Percentiles rank a stretch among this genome's conserved stretches.
These are phyloP conservation scores for Tetracladium maxilliforme DNA, from an alignment of 2,329 filamentous ascomycete species.

Conservation along the genomic window DNA sequence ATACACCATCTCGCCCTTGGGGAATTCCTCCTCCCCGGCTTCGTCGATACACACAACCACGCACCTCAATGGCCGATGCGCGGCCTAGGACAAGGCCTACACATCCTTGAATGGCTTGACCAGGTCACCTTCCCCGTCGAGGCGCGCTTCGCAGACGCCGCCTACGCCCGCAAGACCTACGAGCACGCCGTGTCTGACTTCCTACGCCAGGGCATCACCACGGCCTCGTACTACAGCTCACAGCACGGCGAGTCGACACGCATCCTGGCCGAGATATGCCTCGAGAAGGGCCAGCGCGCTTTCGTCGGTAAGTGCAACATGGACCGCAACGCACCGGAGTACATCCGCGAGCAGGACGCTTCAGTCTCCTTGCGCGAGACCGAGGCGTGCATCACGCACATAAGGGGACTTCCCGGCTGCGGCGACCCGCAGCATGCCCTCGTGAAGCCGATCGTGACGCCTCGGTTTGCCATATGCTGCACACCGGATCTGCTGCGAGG, in stretches of 20 bases:
- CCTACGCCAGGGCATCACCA: constrained; percentile 46
- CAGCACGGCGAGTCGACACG: constrained; percentile 39
- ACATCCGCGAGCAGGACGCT: constrained; percentile 12
- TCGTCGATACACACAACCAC: constrained; percentile 56
- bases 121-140: constrained; percentile 51
- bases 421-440: constrained; percentile 7
- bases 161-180: constrained; percentile 37
- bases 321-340: constrained; percentile 30
- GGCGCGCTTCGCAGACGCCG: constrained; percentile 37
- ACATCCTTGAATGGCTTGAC: constrained; percentile 43
- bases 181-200: constrained; percentile 36
- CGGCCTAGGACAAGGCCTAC: constrained; percentile 8
- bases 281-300: constrained; percentile 37
- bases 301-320: constrained; percentile 50
- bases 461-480: too few relatives aligned
- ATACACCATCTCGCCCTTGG: constrained; percentile 19
- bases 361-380: constrained; percentile 8
- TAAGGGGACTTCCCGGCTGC: too few relatives aligned
- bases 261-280: constrained; percentile 38
- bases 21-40: constrained; percentile 41
- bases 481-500: too few relatives aligned
- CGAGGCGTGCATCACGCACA: constrained; percentile 12
- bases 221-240: constrained; percentile 44
- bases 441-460: constrained; percentile 16
- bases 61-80: constrained; percentile 40